Percentiles rank a stretch among this genome's conserved stretches.
These are phyloP conservation scores for Parsonsia alboflavescens DNA, from an alignment of 257 asterid species.

Conservation along the genomic window DNA sequence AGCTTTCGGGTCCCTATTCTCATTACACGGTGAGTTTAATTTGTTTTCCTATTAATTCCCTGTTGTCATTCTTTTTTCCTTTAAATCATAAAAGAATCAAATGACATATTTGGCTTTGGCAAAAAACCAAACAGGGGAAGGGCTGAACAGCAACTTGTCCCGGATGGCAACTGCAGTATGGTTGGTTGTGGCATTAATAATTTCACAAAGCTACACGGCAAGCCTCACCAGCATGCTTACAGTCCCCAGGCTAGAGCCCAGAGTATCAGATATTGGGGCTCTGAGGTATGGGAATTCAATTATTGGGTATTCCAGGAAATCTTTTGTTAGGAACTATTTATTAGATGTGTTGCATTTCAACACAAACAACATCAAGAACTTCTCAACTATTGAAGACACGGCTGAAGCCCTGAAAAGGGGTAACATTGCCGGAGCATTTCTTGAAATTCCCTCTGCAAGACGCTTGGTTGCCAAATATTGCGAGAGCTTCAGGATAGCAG, in stretches of 20 bases:
- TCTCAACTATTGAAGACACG: conserved; percentile 7
- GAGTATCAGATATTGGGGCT: conserved; percentile 23
- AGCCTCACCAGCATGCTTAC: conserved; percentile 42
- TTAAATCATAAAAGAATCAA: no score
- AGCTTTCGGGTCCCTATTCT: conserved; percentile 31
- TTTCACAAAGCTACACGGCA: conserved; percentile 45
- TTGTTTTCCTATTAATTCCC: no score
- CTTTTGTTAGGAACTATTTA: conserved; percentile 25
- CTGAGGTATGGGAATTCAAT: conserved; percentile 22
- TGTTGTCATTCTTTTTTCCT: no score
- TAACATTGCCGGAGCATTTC: conserved; percentile 31
- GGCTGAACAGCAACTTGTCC: conserved; percentile 31
- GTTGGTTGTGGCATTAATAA: conserved; percentile 34
- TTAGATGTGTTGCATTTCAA: conserved; percentile 15
- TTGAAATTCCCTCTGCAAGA: conserved; percentile 35
- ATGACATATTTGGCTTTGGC: neutral
- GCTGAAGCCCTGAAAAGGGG: conserved; percentile 27
- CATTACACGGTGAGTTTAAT: conserved; percentile 18
- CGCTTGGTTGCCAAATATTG: conserved; percentile 35
- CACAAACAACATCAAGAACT: conserved; percentile 7
- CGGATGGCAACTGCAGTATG: conserved; percentile 35
- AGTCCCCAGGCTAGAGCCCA: conserved; percentile 23
- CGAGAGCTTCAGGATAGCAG: conserved; percentile 32
- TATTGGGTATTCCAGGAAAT: conserved; percentile 24
- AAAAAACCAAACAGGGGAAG: conserved; percentile 24